Base-by-base conservation (phyloP, 805 yeast genomes). In the Geotrichum ghanense region DNA sequence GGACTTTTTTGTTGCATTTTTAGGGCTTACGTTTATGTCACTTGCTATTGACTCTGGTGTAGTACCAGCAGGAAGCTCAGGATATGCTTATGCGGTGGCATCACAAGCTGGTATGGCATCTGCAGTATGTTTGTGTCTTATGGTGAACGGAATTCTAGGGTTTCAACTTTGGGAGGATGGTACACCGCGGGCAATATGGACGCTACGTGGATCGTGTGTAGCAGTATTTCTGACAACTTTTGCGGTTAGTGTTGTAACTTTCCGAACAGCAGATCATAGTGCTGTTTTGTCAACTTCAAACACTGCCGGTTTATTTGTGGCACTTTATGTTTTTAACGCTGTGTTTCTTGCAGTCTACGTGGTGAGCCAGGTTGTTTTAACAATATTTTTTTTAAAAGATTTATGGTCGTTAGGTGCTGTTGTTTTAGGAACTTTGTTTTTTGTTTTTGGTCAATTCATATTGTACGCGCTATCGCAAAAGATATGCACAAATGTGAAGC, bases 121-220 rank as follows among this genome's bases (percentile, higher is more conserved):
- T 10, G 81, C 84, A 0, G 73, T 81, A 26, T 83, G 95, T 58
- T 71, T 81, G 70, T 65, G 83, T 39, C 62, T 90, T 45, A 66
- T 84, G 59, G 69, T 78, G 45, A 81, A 82, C 50, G 96, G 97
- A 3, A 59, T 92, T 3, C 64, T 88, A 17, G 89, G 90, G 17
- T 87, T 87, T 63, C 92, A 88, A 63, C 65, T 89, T 26, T 92
- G 95, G 94, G 97, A 89, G 62, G 98, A 90, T 63, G 97, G 97
- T 16, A 82, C 95, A 1, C 58, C 62, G 17, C 68, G 60, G 48
- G 79, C 95, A 0, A 72, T 85, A 70, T 65, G 76, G 61, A 58
- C 70, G 2, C 62, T 83, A 41, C 70, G 86, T 49, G 44, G 71
- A 2, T 53, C 76, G 1, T 70, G 86, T n/a, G 44, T 70, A 1